These are phyloP conservation scores for Cardamine resedifolia DNA, from an alignment of 345 rosid species.

Conservation along the genomic window DNA sequence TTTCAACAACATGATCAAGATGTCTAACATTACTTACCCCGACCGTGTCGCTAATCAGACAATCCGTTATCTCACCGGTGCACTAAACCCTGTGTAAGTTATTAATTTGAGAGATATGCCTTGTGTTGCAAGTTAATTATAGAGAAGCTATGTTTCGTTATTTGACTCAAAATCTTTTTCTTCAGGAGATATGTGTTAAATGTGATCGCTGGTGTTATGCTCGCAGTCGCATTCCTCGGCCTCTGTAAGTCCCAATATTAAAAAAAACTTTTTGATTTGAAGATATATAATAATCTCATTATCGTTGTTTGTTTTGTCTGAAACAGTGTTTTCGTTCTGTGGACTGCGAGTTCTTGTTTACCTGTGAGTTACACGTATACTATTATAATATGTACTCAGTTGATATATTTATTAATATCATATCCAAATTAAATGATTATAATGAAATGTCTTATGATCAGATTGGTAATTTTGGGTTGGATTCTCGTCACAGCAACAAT, in stretches of 20 bases:
- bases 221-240: slow-evolving; percentile 48
- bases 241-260: slow-evolving; percentile 42
- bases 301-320: background rate
- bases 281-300: background rate
- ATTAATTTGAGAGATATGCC: background rate
- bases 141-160: background rate
- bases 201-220: slow-evolving; percentile 44
- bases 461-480: slow-evolving; percentile 57
- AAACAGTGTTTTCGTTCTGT: slow-evolving; percentile 47
- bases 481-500: slow-evolving; percentile 46
- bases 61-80: slow-evolving; percentile 34
- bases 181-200: slow-evolving; percentile 48
- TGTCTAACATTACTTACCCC: slow-evolving; percentile 40
- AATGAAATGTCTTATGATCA: slow-evolving; percentile 18
- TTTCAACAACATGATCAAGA: slow-evolving; percentile 40
- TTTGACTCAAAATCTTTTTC: background rate
- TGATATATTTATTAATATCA: background rate
- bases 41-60: slow-evolving; percentile 40
- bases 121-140: slow-evolving; percentile 5
- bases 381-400: background rate
- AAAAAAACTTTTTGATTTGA: background rate
- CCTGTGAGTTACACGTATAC: slow-evolving; percentile 44
- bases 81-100: slow-evolving; percentile 46
- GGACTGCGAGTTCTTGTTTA: slow-evolving; percentile 47
- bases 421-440: background rate